phyloP scores from a whole-genome alignment of 139 green algal genomes.

The Closterium sp. region DNA sequence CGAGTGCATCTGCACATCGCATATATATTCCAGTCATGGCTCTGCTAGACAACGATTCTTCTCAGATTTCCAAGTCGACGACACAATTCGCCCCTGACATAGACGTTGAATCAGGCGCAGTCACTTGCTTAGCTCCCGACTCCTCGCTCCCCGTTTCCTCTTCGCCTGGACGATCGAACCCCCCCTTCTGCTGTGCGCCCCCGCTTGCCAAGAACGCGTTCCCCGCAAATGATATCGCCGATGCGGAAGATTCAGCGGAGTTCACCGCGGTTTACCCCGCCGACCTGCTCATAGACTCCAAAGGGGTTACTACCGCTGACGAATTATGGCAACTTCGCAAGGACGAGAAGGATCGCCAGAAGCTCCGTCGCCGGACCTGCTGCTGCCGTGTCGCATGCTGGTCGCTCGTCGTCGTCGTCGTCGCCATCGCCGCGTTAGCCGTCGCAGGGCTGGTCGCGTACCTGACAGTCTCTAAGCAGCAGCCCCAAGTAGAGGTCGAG shows the following conservation, averaged over 20 bases:
- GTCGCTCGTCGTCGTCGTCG: background rate
- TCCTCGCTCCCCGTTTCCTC: background rate
- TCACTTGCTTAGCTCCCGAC: background rate
- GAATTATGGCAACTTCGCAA: background rate
- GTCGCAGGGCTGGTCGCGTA: background rate
- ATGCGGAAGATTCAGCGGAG: background rate
- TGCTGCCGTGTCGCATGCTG: background rate
- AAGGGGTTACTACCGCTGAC: background rate
- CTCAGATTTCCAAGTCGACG: background rate
- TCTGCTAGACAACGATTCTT: background rate
- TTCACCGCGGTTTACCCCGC: background rate
- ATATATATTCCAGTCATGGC: too few relatives aligned
- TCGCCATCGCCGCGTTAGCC: background rate
- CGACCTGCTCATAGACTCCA: background rate
- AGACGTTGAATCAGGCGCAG: background rate
- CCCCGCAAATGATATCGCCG: background rate
- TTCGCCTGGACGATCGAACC: background rate
- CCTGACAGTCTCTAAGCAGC: background rate
- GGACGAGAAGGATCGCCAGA: background rate
- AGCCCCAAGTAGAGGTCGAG: background rate
- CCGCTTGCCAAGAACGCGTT: background rate
- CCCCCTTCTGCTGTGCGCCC: background rate
- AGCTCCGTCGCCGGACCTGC: background rate
- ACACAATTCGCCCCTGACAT: background rate
- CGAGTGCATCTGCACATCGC: too few relatives aligned